Evolutionary conservation across 2,329 filamentous ascomycete genomes (phyloP).

Genomic region (Alternaria solani): DNA sequence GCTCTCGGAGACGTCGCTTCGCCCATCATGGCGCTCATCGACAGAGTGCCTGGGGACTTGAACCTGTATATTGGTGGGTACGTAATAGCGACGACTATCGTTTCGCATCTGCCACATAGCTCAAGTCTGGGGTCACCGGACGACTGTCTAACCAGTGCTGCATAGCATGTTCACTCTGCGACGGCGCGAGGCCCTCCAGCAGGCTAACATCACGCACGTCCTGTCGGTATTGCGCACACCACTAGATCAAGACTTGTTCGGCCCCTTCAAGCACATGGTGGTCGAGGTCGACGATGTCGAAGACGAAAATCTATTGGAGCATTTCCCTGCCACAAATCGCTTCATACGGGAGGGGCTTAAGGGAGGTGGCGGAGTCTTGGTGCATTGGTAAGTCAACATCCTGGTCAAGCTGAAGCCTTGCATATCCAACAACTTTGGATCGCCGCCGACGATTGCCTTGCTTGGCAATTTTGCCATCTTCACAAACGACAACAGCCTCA

Average conservation of each 20-base stretch:
- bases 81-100: constrained; percentile 43
- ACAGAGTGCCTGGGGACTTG: constrained; percentile 72
- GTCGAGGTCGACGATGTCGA: constrained; percentile 92
- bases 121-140: constrained; percentile 16
- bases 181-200: constrained; percentile 72
- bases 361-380: constrained; percentile 67
- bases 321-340: constrained; percentile 78
- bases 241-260: constrained; percentile 64
- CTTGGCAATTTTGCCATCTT: constrained; percentile 49
- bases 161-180: constrained; percentile 80
- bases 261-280: constrained; percentile 73
- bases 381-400: constrained; percentile 70
- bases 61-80: constrained; percentile 84
- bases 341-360: constrained; percentile 84
- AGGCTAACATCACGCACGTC: constrained; percentile 85
- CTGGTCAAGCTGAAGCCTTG: constrained; percentile 46
- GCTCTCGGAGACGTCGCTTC: constrained; percentile 20
- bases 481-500: constrained; percentile 22
- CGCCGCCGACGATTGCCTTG: constrained; percentile 33
- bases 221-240: constrained; percentile 79
- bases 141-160: constrained; percentile 35
- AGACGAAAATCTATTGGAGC: constrained; percentile 83
- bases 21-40: constrained; percentile 65
- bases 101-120: constrained; percentile 28
- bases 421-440: constrained; percentile 41